phyloP scores from a whole-genome alignment of 495 filamentous ascomycete genomes.

The Penicillium chermesinum region DNA sequence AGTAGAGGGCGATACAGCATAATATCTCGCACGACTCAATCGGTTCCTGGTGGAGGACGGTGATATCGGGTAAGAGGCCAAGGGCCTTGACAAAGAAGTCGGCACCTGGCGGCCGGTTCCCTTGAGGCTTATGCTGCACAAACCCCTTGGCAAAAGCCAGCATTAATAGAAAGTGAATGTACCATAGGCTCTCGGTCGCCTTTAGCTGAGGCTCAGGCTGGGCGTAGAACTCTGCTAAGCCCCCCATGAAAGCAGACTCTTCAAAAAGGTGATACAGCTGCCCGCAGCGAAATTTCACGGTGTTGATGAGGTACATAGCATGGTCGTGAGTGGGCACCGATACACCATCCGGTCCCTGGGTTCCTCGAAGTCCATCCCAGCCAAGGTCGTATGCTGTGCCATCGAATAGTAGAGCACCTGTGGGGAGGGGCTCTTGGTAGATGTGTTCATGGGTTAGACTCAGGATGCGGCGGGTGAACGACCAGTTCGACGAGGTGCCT shows the following conservation, averaged over 20 bases:
- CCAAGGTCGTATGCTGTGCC: slow-evolving; percentile 36
- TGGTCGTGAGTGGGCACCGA: slow-evolving; percentile 35
- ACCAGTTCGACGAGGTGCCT: slow-evolving; percentile 45
- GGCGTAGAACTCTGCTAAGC: slow-evolving; percentile 33
- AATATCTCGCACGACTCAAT: slow-evolving; percentile 38
- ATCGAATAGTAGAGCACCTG: slow-evolving; percentile 35
- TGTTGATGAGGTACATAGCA: slow-evolving; percentile 39
- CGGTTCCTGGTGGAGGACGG: slow-evolving; percentile 29
- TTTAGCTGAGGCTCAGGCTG: slow-evolving; percentile 19
- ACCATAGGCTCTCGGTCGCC: slow-evolving; percentile 31
- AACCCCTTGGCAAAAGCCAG: slow-evolving; percentile 43
- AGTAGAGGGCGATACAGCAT: slow-evolving; percentile 39
- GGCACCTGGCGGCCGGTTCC: slow-evolving; percentile 28
- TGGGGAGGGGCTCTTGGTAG: slow-evolving; percentile 29
- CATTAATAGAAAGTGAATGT: slow-evolving; percentile 41
- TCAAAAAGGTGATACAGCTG: slow-evolving; percentile 45
- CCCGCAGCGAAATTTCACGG: slow-evolving; percentile 40
- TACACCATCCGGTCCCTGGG: slow-evolving; percentile 19
- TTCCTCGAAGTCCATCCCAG: slow-evolving; percentile 33
- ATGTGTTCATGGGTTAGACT: slow-evolving; percentile 36
- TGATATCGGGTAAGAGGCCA: slow-evolving; percentile 34
- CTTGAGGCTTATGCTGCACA: slow-evolving; percentile 29
- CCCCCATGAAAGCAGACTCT: slow-evolving; percentile 35
- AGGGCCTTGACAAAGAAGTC: slow-evolving; percentile 39
- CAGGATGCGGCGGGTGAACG: slow-evolving; percentile 38